Conservation (phyloP, 2,329 filamentous ascomycete species). For the Chrysoporthe puriensis region DNA sequence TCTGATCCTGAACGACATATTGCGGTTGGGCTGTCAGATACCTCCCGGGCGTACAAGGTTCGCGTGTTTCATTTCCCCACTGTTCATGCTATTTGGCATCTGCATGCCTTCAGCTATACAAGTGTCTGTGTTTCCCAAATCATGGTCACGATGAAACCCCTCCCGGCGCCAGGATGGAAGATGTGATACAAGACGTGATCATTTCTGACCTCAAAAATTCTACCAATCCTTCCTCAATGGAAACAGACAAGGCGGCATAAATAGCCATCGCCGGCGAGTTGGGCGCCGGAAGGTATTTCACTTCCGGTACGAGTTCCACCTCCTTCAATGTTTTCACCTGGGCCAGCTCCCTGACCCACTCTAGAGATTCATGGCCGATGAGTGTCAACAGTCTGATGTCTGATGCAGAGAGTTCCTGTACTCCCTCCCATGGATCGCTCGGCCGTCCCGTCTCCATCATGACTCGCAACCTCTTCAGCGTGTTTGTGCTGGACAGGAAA, state of each 20-base stretch:
- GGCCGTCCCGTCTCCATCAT: conserved; percentile 60
- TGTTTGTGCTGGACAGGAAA: conserved; percentile 45
- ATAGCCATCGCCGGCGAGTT: conserved; percentile 58
- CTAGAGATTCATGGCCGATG: conserved; percentile 53
- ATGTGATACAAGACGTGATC: neutral
- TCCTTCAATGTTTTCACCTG: conserved; percentile 52
- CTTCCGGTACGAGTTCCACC: conserved; percentile 55
- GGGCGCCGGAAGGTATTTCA: conserved; percentile 57
- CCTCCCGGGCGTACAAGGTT: too few relatives aligned
- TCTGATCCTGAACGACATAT: too few relatives aligned
- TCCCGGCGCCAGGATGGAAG: neutral
- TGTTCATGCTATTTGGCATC: too few relatives aligned
- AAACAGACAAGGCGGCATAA: conserved; percentile 63
- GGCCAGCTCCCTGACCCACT: conserved; percentile 62
- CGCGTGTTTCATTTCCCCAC: too few relatives aligned
- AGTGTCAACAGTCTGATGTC: conserved; percentile 52
- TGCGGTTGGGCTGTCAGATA: too few relatives aligned
- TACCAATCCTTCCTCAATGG: conserved; percentile 49
- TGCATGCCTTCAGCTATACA: too few relatives aligned
- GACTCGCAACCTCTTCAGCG: conserved; percentile 50
- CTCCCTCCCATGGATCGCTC: conserved; percentile 50
- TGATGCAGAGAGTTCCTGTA: conserved; percentile 47
- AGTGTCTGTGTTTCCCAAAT: too few relatives aligned
- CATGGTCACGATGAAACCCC: neutral
- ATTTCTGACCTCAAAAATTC: conserved; percentile 23